These are phyloP conservation scores for Cymodocea nodosa DNA, from an alignment of 116 monocot species.

Conservation along the genomic window DNA sequence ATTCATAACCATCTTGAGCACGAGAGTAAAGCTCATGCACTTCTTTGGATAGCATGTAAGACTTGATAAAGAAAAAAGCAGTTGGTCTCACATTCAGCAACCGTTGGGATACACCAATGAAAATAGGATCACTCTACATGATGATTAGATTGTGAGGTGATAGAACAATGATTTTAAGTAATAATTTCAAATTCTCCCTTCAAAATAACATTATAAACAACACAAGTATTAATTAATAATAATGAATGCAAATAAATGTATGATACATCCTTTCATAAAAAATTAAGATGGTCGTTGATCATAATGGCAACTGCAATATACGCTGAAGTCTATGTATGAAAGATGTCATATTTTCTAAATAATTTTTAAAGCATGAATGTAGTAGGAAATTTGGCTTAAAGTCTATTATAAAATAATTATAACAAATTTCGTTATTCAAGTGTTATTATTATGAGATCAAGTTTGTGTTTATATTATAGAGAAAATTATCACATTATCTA, in stretches of 20 bases:
- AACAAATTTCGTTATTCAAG: too few relatives aligned
- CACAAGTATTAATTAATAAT: neutral
- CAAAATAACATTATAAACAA: neutral
- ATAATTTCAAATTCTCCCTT: neutral
- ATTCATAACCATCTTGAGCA: conserved; percentile 93
- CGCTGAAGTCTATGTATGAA: too few relatives aligned
- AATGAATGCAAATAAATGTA: neutral
- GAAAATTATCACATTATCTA: neutral
- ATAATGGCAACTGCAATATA: too few relatives aligned
- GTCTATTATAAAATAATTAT: too few relatives aligned
- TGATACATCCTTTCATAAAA: too few relatives aligned
- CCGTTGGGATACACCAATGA: conserved; percentile 83
- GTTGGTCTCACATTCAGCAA: conserved; percentile 77
- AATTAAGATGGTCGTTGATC: too few relatives aligned
- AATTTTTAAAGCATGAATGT: too few relatives aligned
- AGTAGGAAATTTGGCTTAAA: too few relatives aligned
- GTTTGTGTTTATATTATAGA: too few relatives aligned
- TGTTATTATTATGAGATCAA: too few relatives aligned
- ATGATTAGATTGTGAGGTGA: neutral
- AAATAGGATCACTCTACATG: conserved; percentile 56
- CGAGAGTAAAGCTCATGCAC: conserved; percentile 50
- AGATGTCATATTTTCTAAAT: too few relatives aligned
- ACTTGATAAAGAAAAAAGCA: conserved; percentile 79
- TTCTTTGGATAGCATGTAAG: conserved; percentile 38
- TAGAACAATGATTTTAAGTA: neutral